phyloP scores from a whole-genome alignment of 2,329 filamentous ascomycete genomes.

The Parasarocladium wereldwijsianum region DNA sequence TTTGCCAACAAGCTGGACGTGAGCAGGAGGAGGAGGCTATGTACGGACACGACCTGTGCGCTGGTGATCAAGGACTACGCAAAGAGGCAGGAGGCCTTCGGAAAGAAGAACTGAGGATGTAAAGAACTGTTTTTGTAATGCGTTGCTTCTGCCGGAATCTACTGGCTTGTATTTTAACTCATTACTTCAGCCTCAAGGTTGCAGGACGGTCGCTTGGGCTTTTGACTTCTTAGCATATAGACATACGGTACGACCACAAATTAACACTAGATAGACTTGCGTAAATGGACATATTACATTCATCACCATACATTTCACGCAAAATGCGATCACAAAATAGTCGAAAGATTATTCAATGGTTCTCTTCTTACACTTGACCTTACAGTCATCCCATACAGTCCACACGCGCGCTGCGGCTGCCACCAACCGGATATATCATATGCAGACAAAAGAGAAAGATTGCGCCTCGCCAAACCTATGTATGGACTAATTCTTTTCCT shows the following conservation, averaged over 20 bases:
- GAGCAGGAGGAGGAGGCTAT: constrained; percentile 62
- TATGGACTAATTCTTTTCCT: constrained; percentile 3
- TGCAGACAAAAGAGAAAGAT: constrained; percentile 5
- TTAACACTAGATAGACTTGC: constrained; percentile 7
- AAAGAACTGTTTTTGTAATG: too few relatives aligned
- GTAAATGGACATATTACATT: neutral
- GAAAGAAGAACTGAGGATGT: constrained; percentile 24
- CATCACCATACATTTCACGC: neutral
- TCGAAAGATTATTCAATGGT: too few relatives aligned
- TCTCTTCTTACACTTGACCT: constrained; percentile 5
- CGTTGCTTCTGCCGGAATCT: too few relatives aligned
- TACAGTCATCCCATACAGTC: constrained; percentile 2
- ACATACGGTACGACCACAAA: too few relatives aligned
- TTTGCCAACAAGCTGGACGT: constrained; percentile 70
- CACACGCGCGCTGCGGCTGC: neutral
- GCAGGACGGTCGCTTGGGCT: too few relatives aligned
- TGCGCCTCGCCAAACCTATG: constrained; percentile 2
- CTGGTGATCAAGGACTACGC: constrained; percentile 71
- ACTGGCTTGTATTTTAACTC: neutral
- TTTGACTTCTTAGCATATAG: too few relatives aligned
- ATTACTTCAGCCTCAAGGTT: too few relatives aligned
- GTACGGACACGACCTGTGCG: constrained; percentile 72
- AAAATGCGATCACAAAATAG: too few relatives aligned
- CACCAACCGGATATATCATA: constrained; percentile 3
- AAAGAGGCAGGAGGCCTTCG: constrained; percentile 44